These are phyloP conservation scores for Aleurites moluccanus DNA, from an alignment of 441 rosid genomes.

Conservation along the genomic window DNA sequence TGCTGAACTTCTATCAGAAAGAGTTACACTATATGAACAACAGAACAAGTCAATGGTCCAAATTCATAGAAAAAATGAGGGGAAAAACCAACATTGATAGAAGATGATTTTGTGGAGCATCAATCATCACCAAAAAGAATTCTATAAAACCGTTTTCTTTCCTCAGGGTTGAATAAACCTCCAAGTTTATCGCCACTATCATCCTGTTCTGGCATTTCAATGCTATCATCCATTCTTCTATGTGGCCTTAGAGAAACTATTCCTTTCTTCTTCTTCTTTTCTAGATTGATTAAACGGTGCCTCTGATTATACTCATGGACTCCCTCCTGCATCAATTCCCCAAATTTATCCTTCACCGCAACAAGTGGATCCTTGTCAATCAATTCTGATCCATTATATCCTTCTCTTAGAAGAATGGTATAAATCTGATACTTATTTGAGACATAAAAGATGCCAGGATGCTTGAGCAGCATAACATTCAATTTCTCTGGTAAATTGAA, in stretches of 20 bases:
- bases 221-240: constrained; percentile 35
- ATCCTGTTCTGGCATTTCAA: constrained; percentile 49
- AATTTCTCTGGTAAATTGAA: constrained; percentile 68
- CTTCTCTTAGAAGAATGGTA: constrained; percentile 83
- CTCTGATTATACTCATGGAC: constrained; percentile 71
- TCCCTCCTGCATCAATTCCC: constrained; percentile 91
- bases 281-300: constrained; percentile 50
- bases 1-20: no score
- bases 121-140: constrained; percentile 58
- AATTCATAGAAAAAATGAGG: neutral
- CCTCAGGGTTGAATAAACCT: constrained; percentile 77
- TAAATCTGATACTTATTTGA: constrained; percentile 81
- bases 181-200: constrained; percentile 42
- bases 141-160: constrained; percentile 77
- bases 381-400: constrained; percentile 69
- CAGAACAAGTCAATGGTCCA: neutral
- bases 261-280: constrained; percentile 63
- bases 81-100: neutral
- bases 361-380: constrained; percentile 82
- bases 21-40: neutral
- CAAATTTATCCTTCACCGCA: constrained; percentile 76
- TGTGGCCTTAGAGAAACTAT: constrained; percentile 33
- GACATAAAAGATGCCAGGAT: constrained; percentile 80
- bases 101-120: constrained; percentile 8
- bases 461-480: constrained; percentile 72